phyloP scores from a whole-genome alignment of 2,329 filamentous ascomycete genomes.

The Fusarium brachygibbosum region DNA sequence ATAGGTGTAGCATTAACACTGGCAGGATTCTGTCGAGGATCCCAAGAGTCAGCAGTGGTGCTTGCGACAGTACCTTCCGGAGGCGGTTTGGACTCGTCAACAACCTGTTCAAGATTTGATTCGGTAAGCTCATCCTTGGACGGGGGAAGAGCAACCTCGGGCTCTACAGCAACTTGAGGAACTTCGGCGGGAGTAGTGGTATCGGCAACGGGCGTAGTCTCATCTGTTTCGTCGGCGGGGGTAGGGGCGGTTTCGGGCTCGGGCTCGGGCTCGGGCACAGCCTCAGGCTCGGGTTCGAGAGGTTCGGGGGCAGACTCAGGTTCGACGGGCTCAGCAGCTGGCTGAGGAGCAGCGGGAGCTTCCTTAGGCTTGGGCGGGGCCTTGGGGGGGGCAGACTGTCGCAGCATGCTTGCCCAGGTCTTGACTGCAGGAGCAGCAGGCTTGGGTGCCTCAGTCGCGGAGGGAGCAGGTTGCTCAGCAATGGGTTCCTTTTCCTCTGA shows the following conservation, averaged over 20 bases:
- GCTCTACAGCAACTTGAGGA: constrained; percentile 50
- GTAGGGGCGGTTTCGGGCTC: constrained; percentile 54
- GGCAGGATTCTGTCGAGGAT: constrained; percentile 72
- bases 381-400: constrained; percentile 70
- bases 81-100: constrained; percentile 82
- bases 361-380: constrained; percentile 68
- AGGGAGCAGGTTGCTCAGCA: constrained; percentile 51
- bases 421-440: constrained; percentile 61
- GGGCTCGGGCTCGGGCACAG: constrained; percentile 48
- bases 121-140: constrained; percentile 88
- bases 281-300: constrained; percentile 53
- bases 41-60: constrained; percentile 88
- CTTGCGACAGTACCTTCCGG: constrained; percentile 88
- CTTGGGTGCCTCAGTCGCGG: constrained; percentile 56
- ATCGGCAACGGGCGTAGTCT: constrained; percentile 53
- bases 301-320: constrained; percentile 57
- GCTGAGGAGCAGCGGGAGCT: constrained; percentile 61
- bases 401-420: constrained; percentile 84
- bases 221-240: constrained; percentile 45
- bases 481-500: constrained; percentile 53
- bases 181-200: constrained; percentile 46
- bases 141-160: constrained; percentile 68
- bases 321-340: constrained; percentile 51
- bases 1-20: constrained; percentile 76
- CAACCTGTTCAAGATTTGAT: constrained; percentile 91